These are phyloP conservation scores for Spathaspora arborariae DNA, from an alignment of 805 yeast species.

Conservation along the genomic window DNA sequence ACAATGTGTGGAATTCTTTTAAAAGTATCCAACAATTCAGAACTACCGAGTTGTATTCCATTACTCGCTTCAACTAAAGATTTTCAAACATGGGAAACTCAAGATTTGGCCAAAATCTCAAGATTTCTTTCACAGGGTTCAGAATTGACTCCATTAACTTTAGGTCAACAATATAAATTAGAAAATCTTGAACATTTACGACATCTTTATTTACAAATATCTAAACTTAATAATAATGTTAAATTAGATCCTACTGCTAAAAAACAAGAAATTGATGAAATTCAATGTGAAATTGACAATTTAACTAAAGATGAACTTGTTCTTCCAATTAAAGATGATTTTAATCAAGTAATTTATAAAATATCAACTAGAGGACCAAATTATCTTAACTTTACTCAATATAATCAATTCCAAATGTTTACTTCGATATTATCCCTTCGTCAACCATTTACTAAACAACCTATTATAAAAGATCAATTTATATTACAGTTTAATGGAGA, in stretches of 20 bases:
- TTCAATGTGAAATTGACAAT: slow-evolving; percentile 14
- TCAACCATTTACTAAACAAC: slow-evolving; percentile 76
- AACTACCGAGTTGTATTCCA: slow-evolving; percentile 8
- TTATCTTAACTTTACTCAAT: slow-evolving; percentile 24
- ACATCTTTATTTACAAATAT: slow-evolving; percentile 20
- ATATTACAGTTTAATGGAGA: slow-evolving; percentile 88
- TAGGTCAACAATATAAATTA: slow-evolving; percentile 23
- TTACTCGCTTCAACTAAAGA: background rate
- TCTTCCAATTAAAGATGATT: background rate
- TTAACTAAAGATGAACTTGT: slow-evolving; percentile 3
- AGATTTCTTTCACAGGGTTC: slow-evolving; percentile 7
- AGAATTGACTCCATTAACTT: slow-evolving; percentile 5
- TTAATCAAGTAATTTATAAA: slow-evolving; percentile 31
- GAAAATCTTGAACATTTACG: slow-evolving; percentile 23
- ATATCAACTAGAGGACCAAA: slow-evolving; percentile 66
- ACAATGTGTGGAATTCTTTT: slow-evolving; percentile 58
- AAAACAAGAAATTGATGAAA: slow-evolving; percentile 9
- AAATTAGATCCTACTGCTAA: slow-evolving; percentile 16
- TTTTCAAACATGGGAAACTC: slow-evolving; percentile 9
- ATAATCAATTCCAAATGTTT: slow-evolving; percentile 31
- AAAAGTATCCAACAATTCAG: slow-evolving; percentile 15
- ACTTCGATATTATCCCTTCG: slow-evolving; percentile 82
- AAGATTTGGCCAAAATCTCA: background rate
- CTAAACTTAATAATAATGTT: slow-evolving; percentile 24
- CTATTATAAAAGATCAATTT: slow-evolving; percentile 31